These are phyloP conservation scores for Notholithocarpus densiflorus DNA, from an alignment of 306 rosid species.

Conservation along the genomic window DNA sequence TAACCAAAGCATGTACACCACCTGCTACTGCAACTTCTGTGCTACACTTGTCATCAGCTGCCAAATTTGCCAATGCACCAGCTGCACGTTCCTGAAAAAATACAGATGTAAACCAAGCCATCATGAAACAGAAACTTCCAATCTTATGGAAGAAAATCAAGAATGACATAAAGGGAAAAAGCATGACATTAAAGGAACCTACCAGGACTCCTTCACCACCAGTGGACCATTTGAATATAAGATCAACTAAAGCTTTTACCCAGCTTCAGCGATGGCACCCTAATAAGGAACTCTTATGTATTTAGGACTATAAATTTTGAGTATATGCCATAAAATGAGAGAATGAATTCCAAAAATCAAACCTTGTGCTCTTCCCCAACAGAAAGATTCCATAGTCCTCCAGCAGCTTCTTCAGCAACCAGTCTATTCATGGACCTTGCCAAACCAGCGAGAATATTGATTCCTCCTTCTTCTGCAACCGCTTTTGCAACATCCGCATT, in stretches of 20 bases:
- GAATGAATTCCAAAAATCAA: conserved; percentile 23
- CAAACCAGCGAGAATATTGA: conserved; percentile 88
- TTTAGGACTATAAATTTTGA: conserved; percentile 19
- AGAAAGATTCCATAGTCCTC: conserved; percentile 99
- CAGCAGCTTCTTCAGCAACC: conserved; percentile 99
- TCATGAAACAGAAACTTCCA: conserved; percentile 18
- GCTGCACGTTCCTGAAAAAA: conserved; percentile 94
- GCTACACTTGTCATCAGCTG: conserved; percentile 99
- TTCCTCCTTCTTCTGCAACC: conserved; percentile 99
- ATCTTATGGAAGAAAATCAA: conserved; percentile 7
- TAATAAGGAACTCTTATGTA: conserved; percentile 32
- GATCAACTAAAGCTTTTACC: conserved; percentile 96
- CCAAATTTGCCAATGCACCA: conserved; percentile 99
- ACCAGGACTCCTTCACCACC: conserved; percentile 98
- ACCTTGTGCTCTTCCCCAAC: conserved; percentile 99
- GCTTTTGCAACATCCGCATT: conserved; percentile 95
- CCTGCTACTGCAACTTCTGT: conserved; percentile 96
- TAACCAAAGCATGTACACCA: conserved; percentile 98
- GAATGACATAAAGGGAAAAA: conserved; percentile 5
- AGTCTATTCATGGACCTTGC: conserved; percentile 97
- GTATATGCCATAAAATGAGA: conserved; percentile 15
- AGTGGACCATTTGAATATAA: conserved; percentile 96
- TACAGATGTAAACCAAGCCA: conserved; percentile 17
- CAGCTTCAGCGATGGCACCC: conserved; percentile 99
- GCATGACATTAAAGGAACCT: conserved; percentile 33